Evolutionary conservation across 208 protist species (phyloP), one percentile per base, ranked within the genome.

Genomic region (Crithidia expoeki): DNA sequence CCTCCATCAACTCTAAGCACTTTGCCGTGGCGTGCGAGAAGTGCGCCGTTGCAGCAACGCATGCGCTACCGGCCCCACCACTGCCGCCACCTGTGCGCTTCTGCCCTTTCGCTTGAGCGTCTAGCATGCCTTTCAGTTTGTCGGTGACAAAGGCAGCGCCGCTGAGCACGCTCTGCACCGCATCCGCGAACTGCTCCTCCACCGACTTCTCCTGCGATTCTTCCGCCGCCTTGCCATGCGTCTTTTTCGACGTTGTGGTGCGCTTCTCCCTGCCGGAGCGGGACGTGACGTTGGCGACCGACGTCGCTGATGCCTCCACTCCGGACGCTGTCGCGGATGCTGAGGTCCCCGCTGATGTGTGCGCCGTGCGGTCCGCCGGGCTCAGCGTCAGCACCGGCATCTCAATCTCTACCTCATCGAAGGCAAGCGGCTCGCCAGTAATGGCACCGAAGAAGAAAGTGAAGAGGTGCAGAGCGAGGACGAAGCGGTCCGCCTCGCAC

Each of bases 401-500:
- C 28, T 90, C 89, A 5, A 62, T 69, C 30, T 92, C 85, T 19
- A 92, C 58, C 11, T 94, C 86, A 32, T 93, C 89, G 42, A 92
- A 74, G 17, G 66, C 32, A 40, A 85, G 63, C n/a, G 88, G 85
- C 68, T 94, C 88, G 23, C 75, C 76, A 2, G 83, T 72, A 30
- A 87, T 56, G 33, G 79, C 74, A 61, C 73, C 70, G 53, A 94
- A 93, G 80, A 92, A 93, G 21, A 92, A 79, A n/a, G 80, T 56
- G n/a, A 79, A 76, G n/a, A 90, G 55, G 60, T 92, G 88, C 38
- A 84, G 21, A 44, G 77, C 78, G 19, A 80, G 40, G 23, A 81
- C 27, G 51, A 94, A 94, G 33, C 89, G 79, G 56, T 92, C 88
- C 57, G 86, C 60, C 72, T 96, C 92, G 34, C 62, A 71, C 79